Conservation (phyloP, 2,329 filamentous ascomycete species). For the Calonectria hawksworthii region DNA sequence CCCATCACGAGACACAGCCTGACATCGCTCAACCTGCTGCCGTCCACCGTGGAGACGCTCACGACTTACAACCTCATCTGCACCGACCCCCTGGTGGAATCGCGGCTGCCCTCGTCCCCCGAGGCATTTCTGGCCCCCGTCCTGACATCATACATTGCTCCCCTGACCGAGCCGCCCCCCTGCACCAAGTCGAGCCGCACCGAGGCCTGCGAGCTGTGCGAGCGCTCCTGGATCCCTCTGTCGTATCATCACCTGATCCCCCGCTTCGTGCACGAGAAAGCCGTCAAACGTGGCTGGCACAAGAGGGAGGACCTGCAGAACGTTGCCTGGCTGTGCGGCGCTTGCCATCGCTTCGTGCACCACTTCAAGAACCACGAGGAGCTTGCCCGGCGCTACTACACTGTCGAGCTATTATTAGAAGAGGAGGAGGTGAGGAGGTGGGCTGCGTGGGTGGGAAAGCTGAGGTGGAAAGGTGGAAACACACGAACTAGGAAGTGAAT, state of each 20-base stretch:
- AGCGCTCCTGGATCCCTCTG: constrained; percentile 79
- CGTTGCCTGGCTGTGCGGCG: constrained; percentile 88
- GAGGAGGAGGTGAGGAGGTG: constrained; percentile 81
- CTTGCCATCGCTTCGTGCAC: constrained; percentile 89
- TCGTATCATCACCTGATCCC: constrained; percentile 92
- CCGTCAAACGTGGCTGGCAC: constrained; percentile 84
- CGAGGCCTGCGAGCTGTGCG: constrained; percentile 81
- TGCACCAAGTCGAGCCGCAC: constrained; percentile 70
- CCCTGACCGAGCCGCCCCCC: constrained; percentile 73
- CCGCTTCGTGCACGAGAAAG: constrained; percentile 81
- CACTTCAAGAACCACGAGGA: constrained; percentile 82
- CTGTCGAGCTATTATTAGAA: constrained; percentile 77
- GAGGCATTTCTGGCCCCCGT: constrained; percentile 74
- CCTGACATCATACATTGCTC: constrained; percentile 72
- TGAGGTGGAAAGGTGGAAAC: constrained; percentile 77
- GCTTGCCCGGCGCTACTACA: constrained; percentile 80
- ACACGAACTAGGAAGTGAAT: constrained; percentile 29
- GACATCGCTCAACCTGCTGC: constrained; percentile 64
- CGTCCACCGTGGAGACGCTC: constrained; percentile 76
- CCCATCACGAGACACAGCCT: constrained; percentile 70
- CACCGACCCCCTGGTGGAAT: constrained; percentile 50
- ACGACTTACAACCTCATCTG: constrained; percentile 74
- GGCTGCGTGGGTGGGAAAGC: constrained; percentile 78
- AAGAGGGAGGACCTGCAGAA: constrained; percentile 80
- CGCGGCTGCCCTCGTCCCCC: constrained; percentile 54